A percentile compares a stretch with the other conserved stretches of the same genome.
These are phyloP conservation scores for Pestalotiopsis sp. DNA, from an alignment of 2,329 filamentous ascomycete genomes.

Conservation along the genomic window DNA sequence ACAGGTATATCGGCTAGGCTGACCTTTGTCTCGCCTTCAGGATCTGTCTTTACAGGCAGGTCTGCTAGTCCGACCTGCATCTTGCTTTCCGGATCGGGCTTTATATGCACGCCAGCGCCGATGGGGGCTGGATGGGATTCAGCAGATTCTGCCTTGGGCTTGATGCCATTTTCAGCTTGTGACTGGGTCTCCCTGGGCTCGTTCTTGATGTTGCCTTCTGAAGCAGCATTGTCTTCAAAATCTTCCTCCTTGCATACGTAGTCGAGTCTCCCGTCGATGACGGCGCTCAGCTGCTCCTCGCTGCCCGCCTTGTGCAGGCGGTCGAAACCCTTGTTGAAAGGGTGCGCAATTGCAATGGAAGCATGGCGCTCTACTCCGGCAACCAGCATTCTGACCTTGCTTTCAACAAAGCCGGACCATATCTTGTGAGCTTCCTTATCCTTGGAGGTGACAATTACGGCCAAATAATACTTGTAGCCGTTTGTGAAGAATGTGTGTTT, in stretches of 20 bases:
- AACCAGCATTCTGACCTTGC: conserved; percentile 85
- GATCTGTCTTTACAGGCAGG: background rate
- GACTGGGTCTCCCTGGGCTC: conserved; percentile 20
- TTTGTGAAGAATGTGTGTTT: conserved; percentile 92
- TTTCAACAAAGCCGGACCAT: conserved; percentile 92
- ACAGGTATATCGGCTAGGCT: conserved; percentile 11
- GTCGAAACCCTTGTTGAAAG: conserved; percentile 92
- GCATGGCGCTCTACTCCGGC: conserved; percentile 78
- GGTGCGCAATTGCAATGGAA: conserved; percentile 80
- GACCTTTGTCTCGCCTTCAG: conserved; percentile 12
- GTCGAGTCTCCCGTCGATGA: conserved; percentile 53
- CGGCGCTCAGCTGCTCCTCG: conserved; percentile 51
- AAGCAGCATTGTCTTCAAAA: conserved; percentile 9
- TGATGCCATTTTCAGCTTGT: conserved; percentile 13
- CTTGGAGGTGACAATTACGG: conserved; percentile 78
- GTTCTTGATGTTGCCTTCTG: conserved; percentile 11
- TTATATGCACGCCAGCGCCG: conserved; percentile 1
- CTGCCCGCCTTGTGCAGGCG: conserved; percentile 70
- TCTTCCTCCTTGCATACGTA: conserved; percentile 39
- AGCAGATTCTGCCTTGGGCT: background rate
- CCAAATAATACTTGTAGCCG: conserved; percentile 94
- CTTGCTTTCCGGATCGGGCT: background rate
- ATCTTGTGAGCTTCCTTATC: conserved; percentile 81
- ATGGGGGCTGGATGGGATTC: background rate
- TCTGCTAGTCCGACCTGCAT: conserved; percentile 18